Evolutionary conservation across 2,329 filamentous ascomycete species (phyloP).

Genomic region (Byssothecium circinans): DNA sequence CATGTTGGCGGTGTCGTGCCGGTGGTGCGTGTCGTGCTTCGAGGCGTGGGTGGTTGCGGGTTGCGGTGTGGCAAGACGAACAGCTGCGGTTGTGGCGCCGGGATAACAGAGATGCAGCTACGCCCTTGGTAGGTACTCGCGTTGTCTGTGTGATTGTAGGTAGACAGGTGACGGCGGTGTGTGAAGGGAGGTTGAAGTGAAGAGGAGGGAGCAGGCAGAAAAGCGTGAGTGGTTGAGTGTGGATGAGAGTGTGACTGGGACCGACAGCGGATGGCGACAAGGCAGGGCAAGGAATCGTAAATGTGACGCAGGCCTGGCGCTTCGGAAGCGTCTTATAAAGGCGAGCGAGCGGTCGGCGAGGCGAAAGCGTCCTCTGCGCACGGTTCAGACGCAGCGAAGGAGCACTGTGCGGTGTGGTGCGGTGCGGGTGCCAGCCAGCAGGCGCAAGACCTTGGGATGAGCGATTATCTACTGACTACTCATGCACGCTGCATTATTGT

Average conservation of each 20-base stretch:
- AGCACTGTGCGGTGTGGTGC: too few relatives aligned
- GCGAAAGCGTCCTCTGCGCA: background rate
- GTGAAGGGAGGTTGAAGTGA: background rate
- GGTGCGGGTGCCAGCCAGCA: too few relatives aligned
- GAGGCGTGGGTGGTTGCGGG: background rate
- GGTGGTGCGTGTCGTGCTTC: constrained; percentile 3
- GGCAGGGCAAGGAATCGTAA: background rate
- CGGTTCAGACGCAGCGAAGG: background rate
- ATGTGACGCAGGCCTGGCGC: constrained; percentile 7
- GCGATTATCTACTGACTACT: too few relatives aligned
- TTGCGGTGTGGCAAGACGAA: background rate
- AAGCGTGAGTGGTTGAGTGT: background rate
- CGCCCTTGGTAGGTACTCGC: too few relatives aligned
- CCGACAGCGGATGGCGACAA: background rate
- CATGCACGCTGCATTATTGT: too few relatives aligned
- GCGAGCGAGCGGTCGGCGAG: constrained; percentile 1
- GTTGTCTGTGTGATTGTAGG: background rate
- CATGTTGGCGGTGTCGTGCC: constrained; percentile 31
- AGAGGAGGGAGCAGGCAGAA: background rate
- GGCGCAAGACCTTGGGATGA: too few relatives aligned
- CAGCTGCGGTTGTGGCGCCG: constrained; percentile 1
- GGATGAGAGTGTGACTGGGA: background rate
- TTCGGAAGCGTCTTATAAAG: constrained; percentile 8
- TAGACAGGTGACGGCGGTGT: background rate
- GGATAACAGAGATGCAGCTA: constrained; percentile 1